These are phyloP conservation scores for Sordariomycetes sp. DNA, from an alignment of 2,329 filamentous ascomycete species.

Conservation along the genomic window DNA sequence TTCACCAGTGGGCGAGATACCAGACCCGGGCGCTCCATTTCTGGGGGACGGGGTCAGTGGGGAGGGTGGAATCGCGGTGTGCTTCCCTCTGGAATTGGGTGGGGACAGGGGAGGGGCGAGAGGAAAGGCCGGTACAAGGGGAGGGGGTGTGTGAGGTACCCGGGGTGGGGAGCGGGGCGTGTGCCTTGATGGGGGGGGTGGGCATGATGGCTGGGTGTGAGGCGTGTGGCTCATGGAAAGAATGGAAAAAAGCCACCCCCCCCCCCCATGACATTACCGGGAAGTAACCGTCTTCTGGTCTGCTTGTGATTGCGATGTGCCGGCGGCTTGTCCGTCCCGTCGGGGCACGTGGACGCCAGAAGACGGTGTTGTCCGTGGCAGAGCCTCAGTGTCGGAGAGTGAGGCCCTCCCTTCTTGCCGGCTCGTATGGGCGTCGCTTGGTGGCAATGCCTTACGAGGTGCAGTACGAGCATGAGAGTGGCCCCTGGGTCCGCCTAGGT, in stretches of 20 bases:
- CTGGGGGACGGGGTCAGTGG: not conserved
- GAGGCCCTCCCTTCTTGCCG: not conserved
- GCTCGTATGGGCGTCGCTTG: not conserved
- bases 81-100: not conserved
- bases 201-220: not conserved
- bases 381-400: not conserved
- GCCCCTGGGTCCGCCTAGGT: not conserved
- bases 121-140: not conserved
- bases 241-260: not conserved
- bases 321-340: constrained; percentile 3
- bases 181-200: not conserved
- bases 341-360: constrained; percentile 1
- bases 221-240: not conserved
- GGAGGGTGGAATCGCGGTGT: constrained; percentile 1
- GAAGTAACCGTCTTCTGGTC: not conserved
- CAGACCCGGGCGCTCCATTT: not conserved
- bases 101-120: not conserved
- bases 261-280: constrained; percentile 1
- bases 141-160: not conserved
- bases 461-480: not conserved
- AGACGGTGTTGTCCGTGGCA: not conserved
- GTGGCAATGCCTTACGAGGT: not conserved
- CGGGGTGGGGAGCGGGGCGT: not conserved
- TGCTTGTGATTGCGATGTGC: constrained; percentile 3
- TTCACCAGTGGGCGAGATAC: not conserved